phyloP scores from a whole-genome alignment of 768 basidiomycete species.

The Lactarius sanguifluus region DNA sequence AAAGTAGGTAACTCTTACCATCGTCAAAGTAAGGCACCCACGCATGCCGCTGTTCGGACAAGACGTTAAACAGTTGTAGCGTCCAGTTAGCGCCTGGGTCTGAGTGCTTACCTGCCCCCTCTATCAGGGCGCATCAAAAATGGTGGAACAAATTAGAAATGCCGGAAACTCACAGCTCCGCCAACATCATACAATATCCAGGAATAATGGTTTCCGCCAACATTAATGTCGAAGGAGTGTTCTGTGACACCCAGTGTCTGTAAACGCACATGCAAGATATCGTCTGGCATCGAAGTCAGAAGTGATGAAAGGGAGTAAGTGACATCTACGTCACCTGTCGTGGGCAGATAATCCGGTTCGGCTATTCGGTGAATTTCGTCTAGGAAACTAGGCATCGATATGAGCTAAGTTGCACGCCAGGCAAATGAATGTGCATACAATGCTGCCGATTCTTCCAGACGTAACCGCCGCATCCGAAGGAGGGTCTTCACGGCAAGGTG shows the following conservation, averaged over 20 bases:
- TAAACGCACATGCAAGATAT: slow-evolving; percentile 75
- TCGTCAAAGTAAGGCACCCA: slow-evolving; percentile 89
- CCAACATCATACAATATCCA: slow-evolving; percentile 87
- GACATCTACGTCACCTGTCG: slow-evolving; percentile 46
- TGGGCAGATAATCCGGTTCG: slow-evolving; percentile 67
- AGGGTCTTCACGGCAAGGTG: slow-evolving; percentile 65
- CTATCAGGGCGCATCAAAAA: slow-evolving; percentile 24
- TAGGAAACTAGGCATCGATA: slow-evolving; percentile 54
- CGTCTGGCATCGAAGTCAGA: slow-evolving; percentile 46
- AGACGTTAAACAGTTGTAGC: slow-evolving; percentile 1
- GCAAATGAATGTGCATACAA: slow-evolving; percentile 53
- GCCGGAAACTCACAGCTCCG: slow-evolving; percentile 58
- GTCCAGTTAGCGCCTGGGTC: not conserved
- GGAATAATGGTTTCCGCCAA: slow-evolving; percentile 60
- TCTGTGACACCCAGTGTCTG: slow-evolving; percentile 81
- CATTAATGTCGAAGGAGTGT: slow-evolving; percentile 66
- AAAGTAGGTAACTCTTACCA: slow-evolving; percentile 34
- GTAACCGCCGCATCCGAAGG: slow-evolving; percentile 55
- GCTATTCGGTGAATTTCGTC: slow-evolving; percentile 63
- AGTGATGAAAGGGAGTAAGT: not conserved
- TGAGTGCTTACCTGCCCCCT: slow-evolving; percentile 28
- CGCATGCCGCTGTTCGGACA: slow-evolving; percentile 55
- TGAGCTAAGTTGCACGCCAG: slow-evolving; percentile 15
- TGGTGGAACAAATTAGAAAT: not conserved
- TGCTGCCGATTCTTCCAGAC: slow-evolving; percentile 71